Percentiles rank a stretch among this genome's conserved stretches.
Evolutionary conservation across 176 grass and related monocot species (phyloP).

Genomic region (Carex parvula): DNA sequence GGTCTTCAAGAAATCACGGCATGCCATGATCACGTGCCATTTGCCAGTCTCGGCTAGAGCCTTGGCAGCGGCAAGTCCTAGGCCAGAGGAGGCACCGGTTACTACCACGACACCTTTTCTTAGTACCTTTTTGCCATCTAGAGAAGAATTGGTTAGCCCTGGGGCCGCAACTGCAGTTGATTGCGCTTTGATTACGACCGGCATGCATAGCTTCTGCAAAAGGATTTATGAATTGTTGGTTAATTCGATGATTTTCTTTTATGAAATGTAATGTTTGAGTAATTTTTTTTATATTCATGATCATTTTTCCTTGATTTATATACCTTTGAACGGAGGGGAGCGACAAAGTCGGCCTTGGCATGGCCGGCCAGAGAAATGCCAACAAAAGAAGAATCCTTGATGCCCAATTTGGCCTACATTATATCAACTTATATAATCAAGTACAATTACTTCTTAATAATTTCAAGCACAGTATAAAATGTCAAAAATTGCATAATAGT

Average conservation of each 20-base stretch:
- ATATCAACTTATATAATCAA: not conserved
- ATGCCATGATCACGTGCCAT: slow-evolving; percentile 93
- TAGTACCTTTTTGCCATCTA: slow-evolving; percentile 58
- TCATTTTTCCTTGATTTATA: not conserved
- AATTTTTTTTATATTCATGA: not conserved
- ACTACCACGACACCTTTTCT: slow-evolving; percentile 78
- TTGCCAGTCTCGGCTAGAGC: slow-evolving; percentile 68
- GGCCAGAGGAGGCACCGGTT: slow-evolving; percentile 77
- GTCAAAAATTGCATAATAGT: not conserved
- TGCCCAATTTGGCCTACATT: slow-evolving; percentile 30
- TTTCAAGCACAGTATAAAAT: not conserved
- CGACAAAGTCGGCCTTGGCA: slow-evolving; percentile 7
- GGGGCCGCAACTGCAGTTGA: slow-evolving; percentile 45
- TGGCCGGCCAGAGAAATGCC: slow-evolving; percentile 30
- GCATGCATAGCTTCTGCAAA: slow-evolving; percentile 22
- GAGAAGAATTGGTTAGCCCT: not conserved
- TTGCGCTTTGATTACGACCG: slow-evolving; percentile 41
- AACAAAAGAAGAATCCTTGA: slow-evolving; percentile 36
- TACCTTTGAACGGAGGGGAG: slow-evolving; percentile 28
- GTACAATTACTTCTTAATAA: not conserved
- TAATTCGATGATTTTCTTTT: not conserved
- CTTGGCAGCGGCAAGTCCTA: slow-evolving; percentile 79
- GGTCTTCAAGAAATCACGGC: slow-evolving; percentile 84
- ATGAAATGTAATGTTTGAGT: not conserved
- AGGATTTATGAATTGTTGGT: not conserved